These are phyloP conservation scores for Acacia confusa DNA, from an alignment of 306 rosid genomes.

Conservation along the genomic window DNA sequence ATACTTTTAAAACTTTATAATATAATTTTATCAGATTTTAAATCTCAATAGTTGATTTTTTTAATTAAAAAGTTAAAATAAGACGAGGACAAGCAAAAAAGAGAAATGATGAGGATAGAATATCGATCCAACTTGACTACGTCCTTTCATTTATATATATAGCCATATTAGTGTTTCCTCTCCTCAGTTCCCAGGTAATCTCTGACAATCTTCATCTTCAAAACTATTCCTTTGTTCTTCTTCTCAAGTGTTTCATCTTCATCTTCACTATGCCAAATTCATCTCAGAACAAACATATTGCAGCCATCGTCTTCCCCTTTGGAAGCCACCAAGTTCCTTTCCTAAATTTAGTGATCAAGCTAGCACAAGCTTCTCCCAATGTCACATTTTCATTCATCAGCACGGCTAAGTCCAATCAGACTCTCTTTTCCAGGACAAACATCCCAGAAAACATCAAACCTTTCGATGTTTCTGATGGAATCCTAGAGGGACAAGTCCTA, in stretches of 20 bases:
- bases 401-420: not conserved
- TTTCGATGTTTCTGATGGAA: conserved; percentile 36
- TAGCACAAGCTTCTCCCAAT: conserved; percentile 38
- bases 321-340: conserved; percentile 29
- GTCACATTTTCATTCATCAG: conserved; percentile 38
- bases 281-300: conserved; percentile 28
- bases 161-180: not conserved
- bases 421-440: not conserved
- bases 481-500: conserved; percentile 25
- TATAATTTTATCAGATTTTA: too few relatives aligned
- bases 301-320: conserved; percentile 42
- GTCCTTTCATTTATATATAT: too few relatives aligned
- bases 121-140: not conserved
- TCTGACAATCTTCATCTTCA: not conserved
- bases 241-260: not conserved
- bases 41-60: too few relatives aligned
- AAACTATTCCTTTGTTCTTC: not conserved
- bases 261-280: not conserved
- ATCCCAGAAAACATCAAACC: conserved; percentile 22
- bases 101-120: too few relatives aligned
- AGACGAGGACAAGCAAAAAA: too few relatives aligned
- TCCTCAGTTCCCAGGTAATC: not conserved
- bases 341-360: conserved; percentile 28
- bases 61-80: too few relatives aligned
- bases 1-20: too few relatives aligned